Conservation (phyloP, 139 green algal genomes). For the Micractinium conductrix region DNA sequence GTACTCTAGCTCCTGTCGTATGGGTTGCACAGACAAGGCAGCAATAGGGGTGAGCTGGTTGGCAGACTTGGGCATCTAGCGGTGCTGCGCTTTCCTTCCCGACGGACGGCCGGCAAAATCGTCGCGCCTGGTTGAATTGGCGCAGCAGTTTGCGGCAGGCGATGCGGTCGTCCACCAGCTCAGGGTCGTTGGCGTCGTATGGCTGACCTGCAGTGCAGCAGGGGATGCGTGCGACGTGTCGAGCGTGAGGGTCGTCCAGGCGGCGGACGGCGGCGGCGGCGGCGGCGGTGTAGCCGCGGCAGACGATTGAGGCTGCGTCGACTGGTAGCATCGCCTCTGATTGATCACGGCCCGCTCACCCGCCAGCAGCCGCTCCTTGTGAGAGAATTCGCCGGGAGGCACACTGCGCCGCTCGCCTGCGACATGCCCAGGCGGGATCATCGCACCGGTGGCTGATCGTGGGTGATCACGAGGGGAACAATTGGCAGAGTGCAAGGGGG, state of each 20-base stretch:
- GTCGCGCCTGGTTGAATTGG: conserved; percentile 5
- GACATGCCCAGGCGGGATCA: conserved; percentile 25
- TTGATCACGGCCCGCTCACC: neutral
- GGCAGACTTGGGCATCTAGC: too few species aligned
- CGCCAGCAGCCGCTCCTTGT: conserved; percentile 48
- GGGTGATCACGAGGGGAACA: neutral
- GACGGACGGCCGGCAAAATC: too few species aligned
- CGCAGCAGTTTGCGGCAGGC: conserved; percentile 18
- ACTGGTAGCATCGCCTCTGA: neutral
- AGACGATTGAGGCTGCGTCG: neutral
- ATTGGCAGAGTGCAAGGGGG: neutral
- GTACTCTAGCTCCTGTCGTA: too few species aligned
- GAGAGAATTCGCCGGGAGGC: neutral
- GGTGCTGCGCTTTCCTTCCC: too few species aligned
- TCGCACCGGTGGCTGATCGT: neutral
- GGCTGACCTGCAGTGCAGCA: conserved; percentile 26
- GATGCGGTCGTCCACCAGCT: conserved; percentile 49
- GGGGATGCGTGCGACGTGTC: neutral
- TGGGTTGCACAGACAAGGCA: too few species aligned
- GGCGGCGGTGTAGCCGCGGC: neutral
- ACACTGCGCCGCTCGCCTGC: neutral
- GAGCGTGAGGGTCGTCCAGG: neutral
- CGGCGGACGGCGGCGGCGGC: neutral
- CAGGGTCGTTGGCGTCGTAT: conserved; percentile 43
- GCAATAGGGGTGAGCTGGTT: too few species aligned